Base-by-base conservation (phyloP, 805 yeast species). In the Metschnikowia drakensbergensis region DNA sequence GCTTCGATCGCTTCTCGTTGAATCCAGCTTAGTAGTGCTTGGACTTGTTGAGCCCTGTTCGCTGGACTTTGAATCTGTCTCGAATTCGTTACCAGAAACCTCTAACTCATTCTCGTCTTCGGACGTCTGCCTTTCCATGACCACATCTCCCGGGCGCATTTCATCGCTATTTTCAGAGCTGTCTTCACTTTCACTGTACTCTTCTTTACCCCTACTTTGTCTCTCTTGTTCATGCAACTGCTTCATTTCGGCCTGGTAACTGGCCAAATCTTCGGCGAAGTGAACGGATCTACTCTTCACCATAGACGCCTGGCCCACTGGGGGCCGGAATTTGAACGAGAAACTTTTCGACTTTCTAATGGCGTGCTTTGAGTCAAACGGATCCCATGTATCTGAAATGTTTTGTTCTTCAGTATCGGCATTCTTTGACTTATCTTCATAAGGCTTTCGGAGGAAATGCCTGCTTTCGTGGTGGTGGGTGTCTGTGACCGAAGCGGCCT, bases 261-360 rank as follows among this genome's bases (percentile, higher is more conserved):
- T 52, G 33, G 48, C 41, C 35, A 52, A 41, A 25, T 50, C 42
- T 10, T 54, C 56, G 10, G 54, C 58, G 31, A 54, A 54, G 38
- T 54, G 58, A 10, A 54, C 58, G 11, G 58, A 54, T 43, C 54
- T 52, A 44, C 58, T 54, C 34, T 51, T 43, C 8, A 56, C 53
- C 10, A 54, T 5, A 5, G 40, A 3, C 10, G 28, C 28, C 4
- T 43, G 44, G 17, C 30, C 11, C 4, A 32, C 39, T 8, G 35
- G 44, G 13, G 22, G 30, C 7, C 39, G 38, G 11, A 47, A 27
- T 33, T 45, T 43, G 47, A 43, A 39, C 17, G 52, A 46, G 39
- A 53, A 53, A 27, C 56, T 53, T 13, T 51, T 45, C n/a, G 56
- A 53, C 28, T 51, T 30, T 13, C 30, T 42, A 11, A 52, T 22